Conservation (phyloP, 345 rosid genomes). For the Linum tenue region DNA sequence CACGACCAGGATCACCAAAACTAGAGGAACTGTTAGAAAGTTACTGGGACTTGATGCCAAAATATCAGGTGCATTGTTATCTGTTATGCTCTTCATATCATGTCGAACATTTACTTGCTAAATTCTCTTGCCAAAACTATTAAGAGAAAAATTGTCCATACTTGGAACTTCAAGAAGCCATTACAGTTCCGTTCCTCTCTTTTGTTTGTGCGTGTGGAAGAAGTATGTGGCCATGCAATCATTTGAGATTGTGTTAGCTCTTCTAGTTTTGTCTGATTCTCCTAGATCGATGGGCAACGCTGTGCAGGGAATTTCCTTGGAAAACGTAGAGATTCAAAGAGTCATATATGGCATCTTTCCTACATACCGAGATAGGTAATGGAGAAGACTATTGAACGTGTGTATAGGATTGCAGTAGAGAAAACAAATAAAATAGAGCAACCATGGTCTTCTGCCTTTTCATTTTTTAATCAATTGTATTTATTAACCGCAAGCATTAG, state of each 20-base stretch:
- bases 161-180: no score
- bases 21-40: slow-evolving; percentile 79
- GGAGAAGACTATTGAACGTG: neutral
- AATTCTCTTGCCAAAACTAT: no score
- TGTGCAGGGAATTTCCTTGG: slow-evolving; percentile 64
- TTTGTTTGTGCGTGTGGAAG: neutral
- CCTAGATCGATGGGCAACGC: slow-evolving; percentile 6
- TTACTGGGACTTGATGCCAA: slow-evolving; percentile 85
- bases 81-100: neutral
- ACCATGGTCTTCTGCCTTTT: no score
- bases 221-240: neutral
- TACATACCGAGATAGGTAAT: slow-evolving; percentile 70
- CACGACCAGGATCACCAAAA: slow-evolving; percentile 64
- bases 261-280: neutral
- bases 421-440: no score
- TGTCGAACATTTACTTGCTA: neutral
- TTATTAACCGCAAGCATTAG: neutral
- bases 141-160: no score
- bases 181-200: neutral
- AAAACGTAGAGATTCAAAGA: slow-evolving; percentile 60
- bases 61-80: slow-evolving; percentile 51
- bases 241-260: neutral
- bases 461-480: no score
- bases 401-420: no score
- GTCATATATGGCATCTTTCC: slow-evolving; percentile 93